Evolutionary conservation across 139 green algal genomes (phyloP).

Genomic region (Coelastrella sp.): DNA sequence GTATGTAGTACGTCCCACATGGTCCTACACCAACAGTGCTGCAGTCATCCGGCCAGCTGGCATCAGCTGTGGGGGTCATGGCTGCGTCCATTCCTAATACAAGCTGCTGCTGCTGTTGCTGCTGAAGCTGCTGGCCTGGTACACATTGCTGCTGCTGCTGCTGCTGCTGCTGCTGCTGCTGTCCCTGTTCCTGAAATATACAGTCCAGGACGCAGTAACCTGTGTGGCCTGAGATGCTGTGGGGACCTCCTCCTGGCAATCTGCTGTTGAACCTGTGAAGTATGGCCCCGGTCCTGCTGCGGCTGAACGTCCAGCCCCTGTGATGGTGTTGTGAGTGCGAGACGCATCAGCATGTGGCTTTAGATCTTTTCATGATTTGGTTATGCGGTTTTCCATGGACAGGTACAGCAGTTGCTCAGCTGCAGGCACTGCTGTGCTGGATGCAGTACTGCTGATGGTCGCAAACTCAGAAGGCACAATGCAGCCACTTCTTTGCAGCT

Average conservation of each 20-base stretch:
- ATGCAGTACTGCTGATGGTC: too few relatives aligned
- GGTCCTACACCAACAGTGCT: not conserved
- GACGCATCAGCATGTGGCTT: too few relatives aligned
- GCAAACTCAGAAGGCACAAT: too few relatives aligned
- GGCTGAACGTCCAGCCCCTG: slow-evolving; percentile 57
- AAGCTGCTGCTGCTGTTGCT: not conserved
- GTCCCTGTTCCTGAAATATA: slow-evolving; percentile 62
- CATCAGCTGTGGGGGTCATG: not conserved
- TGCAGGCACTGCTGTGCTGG: not conserved
- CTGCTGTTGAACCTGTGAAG: slow-evolving; percentile 49
- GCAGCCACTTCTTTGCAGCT: too few relatives aligned
- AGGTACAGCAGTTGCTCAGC: not conserved
- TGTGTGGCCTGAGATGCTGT: slow-evolving; percentile 23
- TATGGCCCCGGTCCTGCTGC: slow-evolving; percentile 52
- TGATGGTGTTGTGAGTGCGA: too few relatives aligned
- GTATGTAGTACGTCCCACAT: slow-evolving; percentile 64
- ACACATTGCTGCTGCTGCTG: not conserved
- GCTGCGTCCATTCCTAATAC: not conserved
- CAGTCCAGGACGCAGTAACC: slow-evolving; percentile 88
- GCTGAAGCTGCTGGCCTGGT: not conserved
- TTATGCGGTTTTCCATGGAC: too few relatives aligned
- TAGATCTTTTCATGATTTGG: too few relatives aligned
- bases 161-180: slow-evolving; percentile 32
- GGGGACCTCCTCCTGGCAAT: slow-evolving; percentile 44
- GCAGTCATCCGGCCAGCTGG: not conserved